Evolutionary conservation across 176 grass and related monocot genomes (phyloP).

Genomic region (Bonia amplexicaulis): DNA sequence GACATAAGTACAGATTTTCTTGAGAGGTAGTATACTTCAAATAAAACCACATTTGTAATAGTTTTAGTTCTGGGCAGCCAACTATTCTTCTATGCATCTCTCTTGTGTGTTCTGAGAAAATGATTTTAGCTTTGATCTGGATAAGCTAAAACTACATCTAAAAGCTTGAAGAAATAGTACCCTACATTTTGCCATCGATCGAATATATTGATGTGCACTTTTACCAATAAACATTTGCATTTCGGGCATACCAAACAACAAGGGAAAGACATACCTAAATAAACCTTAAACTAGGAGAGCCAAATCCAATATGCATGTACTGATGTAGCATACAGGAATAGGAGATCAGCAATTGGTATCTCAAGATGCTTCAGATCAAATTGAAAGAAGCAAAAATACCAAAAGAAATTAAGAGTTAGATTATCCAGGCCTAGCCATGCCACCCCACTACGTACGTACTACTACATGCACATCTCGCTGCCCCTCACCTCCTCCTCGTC

Average conservation of each 20-base stretch:
- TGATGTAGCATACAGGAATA: neutral
- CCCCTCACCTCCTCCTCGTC: conserved; percentile 58
- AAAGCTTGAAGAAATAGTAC: neutral
- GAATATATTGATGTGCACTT: no score
- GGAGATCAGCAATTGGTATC: neutral
- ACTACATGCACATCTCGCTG: conserved; percentile 53
- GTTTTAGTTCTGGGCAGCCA: neutral
- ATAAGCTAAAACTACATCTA: neutral
- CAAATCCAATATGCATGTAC: neutral
- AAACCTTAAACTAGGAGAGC: neutral
- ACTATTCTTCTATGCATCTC: neutral
- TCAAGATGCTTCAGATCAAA: neutral
- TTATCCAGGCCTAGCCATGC: neutral
- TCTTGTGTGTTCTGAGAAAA: neutral
- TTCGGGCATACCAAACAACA: no score
- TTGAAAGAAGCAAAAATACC: conserved; percentile 19
- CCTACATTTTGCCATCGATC: neutral
- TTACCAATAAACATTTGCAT: no score
- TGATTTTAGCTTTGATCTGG: neutral
- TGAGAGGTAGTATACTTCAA: neutral
- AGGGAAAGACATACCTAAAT: no score
- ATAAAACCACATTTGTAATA: neutral
- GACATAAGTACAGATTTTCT: neutral
- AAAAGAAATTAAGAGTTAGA: conserved; percentile 33
- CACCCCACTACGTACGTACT: neutral